Percentiles rank a stretch among this genome's conserved stretches.
Conservation (phyloP, 345 rosid genomes). For the Gossypium thurberi region DNA sequence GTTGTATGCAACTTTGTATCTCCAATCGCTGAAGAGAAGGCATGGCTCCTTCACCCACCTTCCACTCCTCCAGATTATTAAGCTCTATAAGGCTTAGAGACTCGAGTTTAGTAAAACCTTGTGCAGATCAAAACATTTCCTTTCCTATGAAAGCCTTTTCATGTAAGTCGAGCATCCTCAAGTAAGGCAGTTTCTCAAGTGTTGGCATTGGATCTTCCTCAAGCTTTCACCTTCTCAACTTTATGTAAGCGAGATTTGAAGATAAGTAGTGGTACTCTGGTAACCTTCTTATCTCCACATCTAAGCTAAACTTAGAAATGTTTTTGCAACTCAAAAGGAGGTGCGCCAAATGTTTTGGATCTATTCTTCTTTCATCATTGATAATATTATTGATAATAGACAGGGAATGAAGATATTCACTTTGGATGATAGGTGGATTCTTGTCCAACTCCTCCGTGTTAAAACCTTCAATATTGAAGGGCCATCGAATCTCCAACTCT, state of each 20-base stretch:
- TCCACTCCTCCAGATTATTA: constrained; percentile 17
- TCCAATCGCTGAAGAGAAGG: background rate
- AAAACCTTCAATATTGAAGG: background rate
- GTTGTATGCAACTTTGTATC: constrained; percentile 12
- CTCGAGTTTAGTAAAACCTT: constrained; percentile 17
- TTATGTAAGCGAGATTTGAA: background rate
- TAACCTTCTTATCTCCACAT: background rate
- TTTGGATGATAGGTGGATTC: background rate
- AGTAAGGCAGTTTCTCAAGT: background rate
- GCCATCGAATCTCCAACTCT: background rate
- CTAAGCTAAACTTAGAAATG: background rate
- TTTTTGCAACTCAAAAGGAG: background rate
- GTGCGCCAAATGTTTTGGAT: background rate
- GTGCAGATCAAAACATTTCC: constrained; percentile 15
- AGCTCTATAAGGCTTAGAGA: background rate
- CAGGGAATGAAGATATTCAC: background rate
- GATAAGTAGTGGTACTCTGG: background rate
- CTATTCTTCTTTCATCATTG: background rate
- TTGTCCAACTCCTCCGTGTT: background rate
- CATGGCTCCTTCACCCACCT: constrained; percentile 5
- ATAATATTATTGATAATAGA: too few species aligned
- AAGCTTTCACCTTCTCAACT: background rate
- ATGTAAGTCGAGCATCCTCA: background rate
- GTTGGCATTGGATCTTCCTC: constrained; percentile 6
- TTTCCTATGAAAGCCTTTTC: background rate